Conservation (phyloP, 495 filamentous ascomycete genomes). For the Chaetomium tenue region DNA sequence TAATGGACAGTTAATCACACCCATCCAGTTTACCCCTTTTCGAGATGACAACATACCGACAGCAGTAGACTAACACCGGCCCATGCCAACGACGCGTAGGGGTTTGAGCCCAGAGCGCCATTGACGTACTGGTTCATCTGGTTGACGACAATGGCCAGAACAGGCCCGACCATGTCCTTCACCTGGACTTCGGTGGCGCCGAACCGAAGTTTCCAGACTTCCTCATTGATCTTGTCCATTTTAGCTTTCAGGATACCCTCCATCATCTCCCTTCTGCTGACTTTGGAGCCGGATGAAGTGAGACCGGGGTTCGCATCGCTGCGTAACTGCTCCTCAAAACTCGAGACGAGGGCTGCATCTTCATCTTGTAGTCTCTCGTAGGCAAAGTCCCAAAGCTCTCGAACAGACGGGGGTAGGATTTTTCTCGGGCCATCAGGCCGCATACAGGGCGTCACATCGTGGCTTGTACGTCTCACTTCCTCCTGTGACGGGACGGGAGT, state of each 20-base stretch:
- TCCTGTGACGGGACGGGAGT: too few species aligned
- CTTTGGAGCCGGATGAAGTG: too few species aligned
- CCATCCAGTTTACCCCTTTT: background rate
- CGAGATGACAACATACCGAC: background rate
- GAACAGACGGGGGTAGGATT: too few species aligned
- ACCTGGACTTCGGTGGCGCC: background rate
- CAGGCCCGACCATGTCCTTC: background rate
- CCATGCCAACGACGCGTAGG: background rate
- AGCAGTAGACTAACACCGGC: background rate
- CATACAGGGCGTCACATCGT: too few species aligned
- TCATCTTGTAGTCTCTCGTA: too few species aligned
- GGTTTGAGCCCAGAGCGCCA: background rate
- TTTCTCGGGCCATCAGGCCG: too few species aligned
- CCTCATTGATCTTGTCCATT: background rate
- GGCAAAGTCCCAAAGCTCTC: too few species aligned
- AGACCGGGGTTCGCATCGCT: too few species aligned
- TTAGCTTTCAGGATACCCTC: background rate
- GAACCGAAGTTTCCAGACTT: constrained; percentile 5
- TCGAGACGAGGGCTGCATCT: too few species aligned
- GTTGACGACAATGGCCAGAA: background rate
- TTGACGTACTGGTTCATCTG: background rate
- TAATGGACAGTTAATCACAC: background rate
- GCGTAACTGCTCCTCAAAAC: too few species aligned
- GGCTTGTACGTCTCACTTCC: too few species aligned
- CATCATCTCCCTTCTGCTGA: background rate